A percentile compares a stretch with the other conserved stretches of the same genome.
Conservation (phyloP, 106 monocot genomes). For the Allium fistulosum region DNA sequence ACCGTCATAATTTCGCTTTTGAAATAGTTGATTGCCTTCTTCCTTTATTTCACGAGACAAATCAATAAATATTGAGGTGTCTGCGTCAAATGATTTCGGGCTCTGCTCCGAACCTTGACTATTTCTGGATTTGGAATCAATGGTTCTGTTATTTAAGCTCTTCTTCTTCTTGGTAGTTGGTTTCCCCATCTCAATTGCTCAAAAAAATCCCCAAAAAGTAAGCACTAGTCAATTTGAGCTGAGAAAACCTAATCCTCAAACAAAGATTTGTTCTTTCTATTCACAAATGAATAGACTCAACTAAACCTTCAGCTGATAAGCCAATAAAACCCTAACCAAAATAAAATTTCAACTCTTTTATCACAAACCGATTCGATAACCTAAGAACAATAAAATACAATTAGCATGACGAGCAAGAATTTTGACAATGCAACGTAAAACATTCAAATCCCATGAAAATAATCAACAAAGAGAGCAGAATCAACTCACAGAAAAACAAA, state of each 20-base stretch:
- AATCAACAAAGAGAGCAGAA: not conserved
- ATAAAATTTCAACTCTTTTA: not conserved
- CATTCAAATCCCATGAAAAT: not conserved
- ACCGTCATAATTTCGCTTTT: conserved; percentile 71
- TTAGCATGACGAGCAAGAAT: not conserved
- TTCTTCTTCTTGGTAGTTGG: conserved; percentile 76
- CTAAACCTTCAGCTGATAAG: not conserved
- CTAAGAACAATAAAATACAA: not conserved
- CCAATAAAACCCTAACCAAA: not conserved
- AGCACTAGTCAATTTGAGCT: not conserved
- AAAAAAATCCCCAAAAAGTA: not conserved
- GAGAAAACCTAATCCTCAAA: not conserved
- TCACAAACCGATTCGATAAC: not conserved
- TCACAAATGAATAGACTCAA: not conserved
- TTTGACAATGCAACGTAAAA: not conserved
- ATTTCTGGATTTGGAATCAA: conserved; percentile 20
- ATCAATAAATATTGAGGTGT: conserved; percentile 62
- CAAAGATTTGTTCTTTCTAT: conserved; percentile 3
- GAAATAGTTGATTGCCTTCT: conserved; percentile 76
- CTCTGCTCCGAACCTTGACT: conserved; percentile 17
- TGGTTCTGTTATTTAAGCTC: conserved; percentile 10
- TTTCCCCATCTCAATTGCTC: conserved; percentile 57
- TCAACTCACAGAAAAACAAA: conserved; percentile 5
- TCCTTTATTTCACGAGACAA: conserved; percentile 72
- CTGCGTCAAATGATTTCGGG: conserved; percentile 48